phyloP scores from a whole-genome alignment of 2,329 filamentous ascomycete species.

The Nemania bipapillata region DNA sequence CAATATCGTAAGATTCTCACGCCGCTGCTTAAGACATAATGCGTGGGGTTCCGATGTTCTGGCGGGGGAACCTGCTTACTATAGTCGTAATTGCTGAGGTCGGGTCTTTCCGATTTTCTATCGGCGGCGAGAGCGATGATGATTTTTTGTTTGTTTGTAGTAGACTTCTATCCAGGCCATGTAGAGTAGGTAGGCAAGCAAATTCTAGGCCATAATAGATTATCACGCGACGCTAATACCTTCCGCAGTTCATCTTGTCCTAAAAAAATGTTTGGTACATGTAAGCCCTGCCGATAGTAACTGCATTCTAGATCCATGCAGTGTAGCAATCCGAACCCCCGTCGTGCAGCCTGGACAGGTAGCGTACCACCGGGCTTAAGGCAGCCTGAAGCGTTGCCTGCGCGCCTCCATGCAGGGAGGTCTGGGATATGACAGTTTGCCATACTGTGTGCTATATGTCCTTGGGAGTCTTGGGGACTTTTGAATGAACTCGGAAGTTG shows the following conservation, averaged over 20 bases:
- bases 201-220: not conserved
- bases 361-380: conserved; percentile 20
- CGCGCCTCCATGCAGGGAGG: conserved; percentile 12
- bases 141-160: not conserved
- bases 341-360: conserved; percentile 4
- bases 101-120: not conserved
- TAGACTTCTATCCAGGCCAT: not conserved
- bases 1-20: conserved; percentile 18
- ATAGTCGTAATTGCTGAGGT: not conserved
- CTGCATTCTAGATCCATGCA: conserved; percentile 16
- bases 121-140: not conserved
- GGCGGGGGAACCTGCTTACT: conserved; percentile 3
- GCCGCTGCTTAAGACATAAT: not conserved
- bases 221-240: not conserved
- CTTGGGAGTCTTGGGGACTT: conserved; percentile 27
- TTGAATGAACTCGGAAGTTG: too few species aligned
- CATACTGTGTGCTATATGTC: conserved; percentile 24
- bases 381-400: conserved; percentile 22
- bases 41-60: not conserved
- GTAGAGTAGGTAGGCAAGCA: not conserved
- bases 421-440: conserved; percentile 21
- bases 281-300: conserved; percentile 27
- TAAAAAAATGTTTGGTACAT: not conserved
- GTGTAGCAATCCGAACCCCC: conserved; percentile 21
- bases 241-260: not conserved